Evolutionary conservation across 805 yeast genomes (phyloP).

Genomic region (Saccharomycopsis amapae): DNA sequence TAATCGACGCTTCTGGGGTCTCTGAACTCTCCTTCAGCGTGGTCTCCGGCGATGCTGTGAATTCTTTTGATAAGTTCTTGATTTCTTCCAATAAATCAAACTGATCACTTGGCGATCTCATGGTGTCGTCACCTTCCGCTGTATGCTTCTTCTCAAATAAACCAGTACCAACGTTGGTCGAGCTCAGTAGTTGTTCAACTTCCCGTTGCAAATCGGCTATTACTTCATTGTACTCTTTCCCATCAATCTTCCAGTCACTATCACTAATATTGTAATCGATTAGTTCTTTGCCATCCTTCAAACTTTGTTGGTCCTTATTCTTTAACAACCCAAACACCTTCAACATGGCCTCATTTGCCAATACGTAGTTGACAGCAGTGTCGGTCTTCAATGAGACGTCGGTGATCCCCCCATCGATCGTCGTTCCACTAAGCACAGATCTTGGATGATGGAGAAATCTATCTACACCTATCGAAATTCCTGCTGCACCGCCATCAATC

Average conservation of each 20-base stretch:
- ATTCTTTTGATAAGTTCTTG: constrained; percentile 7
- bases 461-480: too few relatives aligned
- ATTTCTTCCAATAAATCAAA: constrained; percentile 5
- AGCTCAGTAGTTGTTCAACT: not conserved
- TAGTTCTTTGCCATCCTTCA: constrained; percentile 1
- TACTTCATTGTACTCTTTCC: not conserved
- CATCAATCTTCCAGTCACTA: constrained; percentile 3
- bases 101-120: not conserved
- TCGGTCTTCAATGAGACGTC: constrained; percentile 17
- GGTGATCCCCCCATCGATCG: constrained; percentile 15
- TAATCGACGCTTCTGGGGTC: not conserved
- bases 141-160: not conserved
- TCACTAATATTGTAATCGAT: constrained; percentile 4
- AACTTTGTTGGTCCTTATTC: constrained; percentile 4
- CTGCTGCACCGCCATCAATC: too few relatives aligned
- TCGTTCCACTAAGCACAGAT: constrained; percentile 17
- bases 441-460: constrained; percentile 20
- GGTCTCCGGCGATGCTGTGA: not conserved
- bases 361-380: constrained; percentile 17
- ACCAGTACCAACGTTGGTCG: not conserved
- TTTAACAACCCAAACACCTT: constrained; percentile 16
- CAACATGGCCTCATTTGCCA: constrained; percentile 16
- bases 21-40: not conserved
- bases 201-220: not conserved
- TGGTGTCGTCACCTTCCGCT: not conserved